Conservation (phyloP, 768 basidiomycete genomes). For the Lactarius trivialis region DNA sequence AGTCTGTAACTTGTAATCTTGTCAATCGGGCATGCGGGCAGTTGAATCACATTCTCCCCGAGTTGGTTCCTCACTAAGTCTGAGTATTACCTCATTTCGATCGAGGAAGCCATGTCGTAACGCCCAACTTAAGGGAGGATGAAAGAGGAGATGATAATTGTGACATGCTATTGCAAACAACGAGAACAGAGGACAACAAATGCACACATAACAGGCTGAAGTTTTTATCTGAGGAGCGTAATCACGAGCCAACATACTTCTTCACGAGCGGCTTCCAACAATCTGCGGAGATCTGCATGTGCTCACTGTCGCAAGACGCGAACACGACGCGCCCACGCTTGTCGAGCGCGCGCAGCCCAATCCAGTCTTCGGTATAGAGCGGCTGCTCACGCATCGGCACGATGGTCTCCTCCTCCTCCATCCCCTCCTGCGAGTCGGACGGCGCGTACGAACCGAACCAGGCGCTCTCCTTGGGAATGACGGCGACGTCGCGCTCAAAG, state of each 20-base stretch:
- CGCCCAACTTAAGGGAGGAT: too few relatives aligned
- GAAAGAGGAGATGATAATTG: too few relatives aligned
- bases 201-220: background rate
- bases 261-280: conserved; percentile 32
- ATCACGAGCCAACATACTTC: conserved; percentile 26
- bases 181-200: background rate
- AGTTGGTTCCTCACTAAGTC: too few relatives aligned
- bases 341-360: conserved; percentile 68
- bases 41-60: too few relatives aligned
- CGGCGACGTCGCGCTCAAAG: conserved; percentile 68
- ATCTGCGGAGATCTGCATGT: conserved; percentile 56
- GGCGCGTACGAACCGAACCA: conserved; percentile 77
- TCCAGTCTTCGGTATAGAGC: conserved; percentile 74
- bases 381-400: conserved; percentile 69
- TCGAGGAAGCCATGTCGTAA: too few relatives aligned
- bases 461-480: conserved; percentile 76
- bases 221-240: background rate
- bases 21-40: too few relatives aligned
- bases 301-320: conserved; percentile 60
- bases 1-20: too few relatives aligned
- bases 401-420: conserved; percentile 35
- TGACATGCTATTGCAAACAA: background rate
- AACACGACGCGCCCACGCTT: conserved; percentile 54
- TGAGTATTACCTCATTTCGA: too few relatives aligned
- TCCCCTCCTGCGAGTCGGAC: background rate